phyloP scores from a whole-genome alignment of 2,329 filamentous ascomycete genomes.

The Chrysosporium queenslandicum region DNA sequence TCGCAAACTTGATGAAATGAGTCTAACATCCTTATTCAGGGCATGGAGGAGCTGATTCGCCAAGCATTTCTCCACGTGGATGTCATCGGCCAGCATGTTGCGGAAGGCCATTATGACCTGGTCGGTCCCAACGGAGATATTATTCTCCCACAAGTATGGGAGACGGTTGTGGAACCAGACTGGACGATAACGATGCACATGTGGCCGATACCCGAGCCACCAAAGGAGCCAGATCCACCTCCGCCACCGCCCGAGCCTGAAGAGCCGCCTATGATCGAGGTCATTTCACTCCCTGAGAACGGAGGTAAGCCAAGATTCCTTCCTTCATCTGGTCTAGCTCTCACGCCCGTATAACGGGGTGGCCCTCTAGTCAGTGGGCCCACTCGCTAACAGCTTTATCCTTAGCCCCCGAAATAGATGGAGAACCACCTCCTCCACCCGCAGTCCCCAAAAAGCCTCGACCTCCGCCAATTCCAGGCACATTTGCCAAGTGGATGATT shows the following conservation, averaged over 20 bases:
- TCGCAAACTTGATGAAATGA: too few species aligned
- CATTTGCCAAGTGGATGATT: slow-evolving; percentile 39
- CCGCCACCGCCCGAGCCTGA: slow-evolving; percentile 21
- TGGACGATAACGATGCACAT: slow-evolving; percentile 61
- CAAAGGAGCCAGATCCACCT: slow-evolving; percentile 33
- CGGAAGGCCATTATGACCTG: slow-evolving; percentile 69
- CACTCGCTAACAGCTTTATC: not conserved
- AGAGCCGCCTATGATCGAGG: slow-evolving; percentile 19
- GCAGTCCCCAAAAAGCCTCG: slow-evolving; percentile 28
- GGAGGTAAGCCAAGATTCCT: slow-evolving; percentile 4
- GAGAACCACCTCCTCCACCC: slow-evolving; percentile 13
- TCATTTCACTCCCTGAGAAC: slow-evolving; percentile 21
- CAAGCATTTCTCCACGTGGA: slow-evolving; percentile 75
- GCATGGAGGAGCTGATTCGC: slow-evolving; percentile 77
- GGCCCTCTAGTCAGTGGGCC: too few species aligned
- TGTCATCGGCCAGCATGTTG: slow-evolving; percentile 63
- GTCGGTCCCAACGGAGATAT: slow-evolving; percentile 71
- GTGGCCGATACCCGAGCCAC: slow-evolving; percentile 51
- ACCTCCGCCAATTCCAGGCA: slow-evolving; percentile 25
- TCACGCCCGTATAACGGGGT: too few species aligned
- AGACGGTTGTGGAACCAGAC: slow-evolving; percentile 69
- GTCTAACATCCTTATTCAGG: slow-evolving; percentile 40
- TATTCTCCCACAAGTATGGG: slow-evolving; percentile 72
- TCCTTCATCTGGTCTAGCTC: slow-evolving; percentile 17
- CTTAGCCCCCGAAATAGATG: slow-evolving; percentile 1